Evolutionary conservation across 2,329 filamentous ascomycete species (phyloP), one percentile per base, ranked within the genome.

Genomic region (Fusarium sp.): DNA sequence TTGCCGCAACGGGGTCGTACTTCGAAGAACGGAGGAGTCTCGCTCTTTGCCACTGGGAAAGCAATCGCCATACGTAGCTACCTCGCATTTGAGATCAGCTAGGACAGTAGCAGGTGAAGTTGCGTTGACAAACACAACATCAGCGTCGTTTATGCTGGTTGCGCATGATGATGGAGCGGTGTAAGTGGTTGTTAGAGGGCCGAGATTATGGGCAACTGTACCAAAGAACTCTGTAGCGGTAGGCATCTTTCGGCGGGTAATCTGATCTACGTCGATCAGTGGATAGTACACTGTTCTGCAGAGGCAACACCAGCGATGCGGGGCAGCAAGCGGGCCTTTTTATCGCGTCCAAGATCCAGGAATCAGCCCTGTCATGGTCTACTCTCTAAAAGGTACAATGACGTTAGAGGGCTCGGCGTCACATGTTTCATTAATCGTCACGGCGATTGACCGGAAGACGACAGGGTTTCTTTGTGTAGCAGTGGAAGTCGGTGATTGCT

Each of bases 191-290:
- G 59, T 62, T 2, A 62, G 9, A 1, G 57, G 31, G 1, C 59
- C 59, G 5, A 55, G 8, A 1, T 62, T 62, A 6, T 55, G 13
- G 21, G 48, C 57, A 3, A 25, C 25, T 25, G 25, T 25, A 25
- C 25, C 57, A n/a, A 62, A 62, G 10, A 54, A 62, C 9, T 34
- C 58, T 7, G 59, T 62, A 3, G 31, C 26, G 13, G 59, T 62
- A 13, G 46, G 59, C 57, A 62, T 62, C 25, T 25, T 25, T 25
- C 25, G 7, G 25, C 10, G 25, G 25, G 3, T 25, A 25, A 9
- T 25, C 25, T 25, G 25, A 25, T 25, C 25, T 25, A 9, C 25
- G 25, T 25, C 25, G 25, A 25, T 25, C 25, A 25, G 8, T 25
- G 25, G 25, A 25, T 25, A 25, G 25, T 25, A 9, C 7, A 25